Conservation (phyloP, 371 early-diverging fungal species). For the Mucor sp. region DNA sequence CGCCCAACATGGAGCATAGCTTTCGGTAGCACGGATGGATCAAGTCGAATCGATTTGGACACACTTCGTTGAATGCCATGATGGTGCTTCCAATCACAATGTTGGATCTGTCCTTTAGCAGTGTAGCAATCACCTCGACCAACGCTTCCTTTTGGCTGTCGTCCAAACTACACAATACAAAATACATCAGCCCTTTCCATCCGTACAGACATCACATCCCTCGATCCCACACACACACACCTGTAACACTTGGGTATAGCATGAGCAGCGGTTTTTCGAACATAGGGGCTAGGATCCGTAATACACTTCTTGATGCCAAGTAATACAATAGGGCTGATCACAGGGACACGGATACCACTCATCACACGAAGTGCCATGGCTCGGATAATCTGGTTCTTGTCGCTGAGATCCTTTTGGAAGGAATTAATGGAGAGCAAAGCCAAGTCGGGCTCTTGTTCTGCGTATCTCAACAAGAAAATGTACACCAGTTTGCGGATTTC, state of each 20-base stretch:
- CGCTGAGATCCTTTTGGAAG: conserved; percentile 95
- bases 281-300: conserved; percentile 89
- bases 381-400: conserved; percentile 88
- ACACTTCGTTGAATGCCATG: conserved; percentile 84
- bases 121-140: conserved; percentile 72
- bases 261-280: conserved; percentile 91
- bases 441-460: conserved; percentile 94
- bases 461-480: conserved; percentile 91
- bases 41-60: conserved; percentile 82
- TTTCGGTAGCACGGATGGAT: conserved; percentile 91
- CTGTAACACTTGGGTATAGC: conserved; percentile 88
- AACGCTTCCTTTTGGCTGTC: conserved; percentile 73
- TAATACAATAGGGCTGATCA: conserved; percentile 88
- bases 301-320: conserved; percentile 86
- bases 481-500: conserved; percentile 94
- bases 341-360: conserved; percentile 91
- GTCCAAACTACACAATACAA: conserved; percentile 63
- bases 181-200: not conserved
- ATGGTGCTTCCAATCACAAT: conserved; percentile 88
- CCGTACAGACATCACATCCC: not conserved
- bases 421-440: conserved; percentile 91
- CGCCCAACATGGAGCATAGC: conserved; percentile 80
- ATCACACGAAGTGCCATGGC: conserved; percentile 95
- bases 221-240: conserved; percentile 41
- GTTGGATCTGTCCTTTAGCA: conserved; percentile 85